phyloP scores from a whole-genome alignment of 345 rosid species.

The Bruguiera parviflora region DNA sequence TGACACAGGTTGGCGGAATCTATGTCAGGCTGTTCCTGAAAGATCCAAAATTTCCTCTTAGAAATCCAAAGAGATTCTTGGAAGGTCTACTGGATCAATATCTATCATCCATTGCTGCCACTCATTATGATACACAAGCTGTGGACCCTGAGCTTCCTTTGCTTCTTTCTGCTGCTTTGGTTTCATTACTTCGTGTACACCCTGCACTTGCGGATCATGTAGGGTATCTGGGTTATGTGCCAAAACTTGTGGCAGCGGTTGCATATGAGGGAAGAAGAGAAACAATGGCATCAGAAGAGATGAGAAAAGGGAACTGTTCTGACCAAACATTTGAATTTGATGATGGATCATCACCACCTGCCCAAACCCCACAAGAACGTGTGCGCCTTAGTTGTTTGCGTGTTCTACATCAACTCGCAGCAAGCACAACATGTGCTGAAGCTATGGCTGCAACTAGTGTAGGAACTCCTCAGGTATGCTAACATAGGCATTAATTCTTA shows the following conservation, averaged over 20 bases:
- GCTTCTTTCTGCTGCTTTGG: conserved; percentile 98
- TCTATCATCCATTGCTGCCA: conserved; percentile 85
- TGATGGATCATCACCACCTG: conserved; percentile 51
- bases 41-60: conserved; percentile 94
- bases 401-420: conserved; percentile 95
- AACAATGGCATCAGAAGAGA: conserved; percentile 77
- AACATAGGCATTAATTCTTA: too few relatives aligned
- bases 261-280: conserved; percentile 93
- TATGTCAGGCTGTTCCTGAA: conserved; percentile 89
- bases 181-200: conserved; percentile 93
- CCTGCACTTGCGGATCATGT: conserved; percentile 98
- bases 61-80: conserved; percentile 94
- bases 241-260: conserved; percentile 95
- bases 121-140: conserved; percentile 75
- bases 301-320: conserved; percentile 41
- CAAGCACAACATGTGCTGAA: conserved; percentile 95
- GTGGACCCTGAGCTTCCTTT: conserved; percentile 90
- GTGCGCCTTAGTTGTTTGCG: conserved; percentile 99
- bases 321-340: conserved; percentile 48
- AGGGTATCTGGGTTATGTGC: conserved; percentile 96
- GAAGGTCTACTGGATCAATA: conserved; percentile 97
- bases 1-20: conserved; percentile 88
- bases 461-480: conserved; percentile 79
- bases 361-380: conserved; percentile 90
- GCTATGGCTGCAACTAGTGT: conserved; percentile 99